Percentiles rank a stretch among this genome's conserved stretches.
Conservation (phyloP, 768 basidiomycete genomes). For the Crucibulum laeve region DNA sequence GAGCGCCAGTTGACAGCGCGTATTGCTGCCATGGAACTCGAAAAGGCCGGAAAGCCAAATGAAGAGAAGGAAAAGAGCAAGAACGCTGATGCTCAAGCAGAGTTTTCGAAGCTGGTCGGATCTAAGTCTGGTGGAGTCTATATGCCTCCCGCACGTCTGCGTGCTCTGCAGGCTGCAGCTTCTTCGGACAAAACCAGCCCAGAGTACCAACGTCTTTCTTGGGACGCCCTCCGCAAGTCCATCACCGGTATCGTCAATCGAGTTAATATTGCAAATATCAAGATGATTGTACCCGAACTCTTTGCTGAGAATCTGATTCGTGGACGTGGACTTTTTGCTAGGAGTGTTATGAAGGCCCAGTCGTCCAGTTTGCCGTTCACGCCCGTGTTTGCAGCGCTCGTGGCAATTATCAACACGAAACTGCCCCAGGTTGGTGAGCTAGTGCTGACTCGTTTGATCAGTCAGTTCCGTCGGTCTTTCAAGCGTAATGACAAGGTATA, state of each 20-base stretch:
- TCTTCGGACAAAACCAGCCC: slow-evolving; percentile 74
- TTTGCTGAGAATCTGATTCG: slow-evolving; percentile 93
- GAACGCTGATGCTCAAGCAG: slow-evolving; percentile 74
- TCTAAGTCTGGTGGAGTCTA: slow-evolving; percentile 93
- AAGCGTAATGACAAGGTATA: slow-evolving; percentile 96
- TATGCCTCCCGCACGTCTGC: slow-evolving; percentile 89
- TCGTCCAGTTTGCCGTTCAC: slow-evolving; percentile 96
- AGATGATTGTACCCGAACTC: slow-evolving; percentile 84
- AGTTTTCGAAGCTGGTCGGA: slow-evolving; percentile 82
- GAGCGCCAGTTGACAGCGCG: slow-evolving; percentile 76
- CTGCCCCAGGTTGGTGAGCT: slow-evolving; percentile 95
- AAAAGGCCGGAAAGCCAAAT: slow-evolving; percentile 38
- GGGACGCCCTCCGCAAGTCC: slow-evolving; percentile 97
- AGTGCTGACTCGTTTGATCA: slow-evolving; percentile 81
- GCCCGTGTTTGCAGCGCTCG: slow-evolving; percentile 91
- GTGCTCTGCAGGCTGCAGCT: slow-evolving; percentile 86
- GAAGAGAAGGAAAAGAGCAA: slow-evolving; percentile 37
- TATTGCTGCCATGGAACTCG: slow-evolving; percentile 64
- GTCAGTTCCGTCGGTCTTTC: slow-evolving; percentile 92
- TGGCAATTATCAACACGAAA: slow-evolving; percentile 95
- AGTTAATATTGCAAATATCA: slow-evolving; percentile 96
- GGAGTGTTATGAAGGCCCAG: slow-evolving; percentile 98
- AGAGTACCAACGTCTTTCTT: slow-evolving; percentile 93
- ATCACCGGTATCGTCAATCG: slow-evolving; percentile 99
- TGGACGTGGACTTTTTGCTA: slow-evolving; percentile 86